Conservation (phyloP, 2,329 filamentous ascomycete species). For the Colletotrichum neosansevieriae region DNA sequence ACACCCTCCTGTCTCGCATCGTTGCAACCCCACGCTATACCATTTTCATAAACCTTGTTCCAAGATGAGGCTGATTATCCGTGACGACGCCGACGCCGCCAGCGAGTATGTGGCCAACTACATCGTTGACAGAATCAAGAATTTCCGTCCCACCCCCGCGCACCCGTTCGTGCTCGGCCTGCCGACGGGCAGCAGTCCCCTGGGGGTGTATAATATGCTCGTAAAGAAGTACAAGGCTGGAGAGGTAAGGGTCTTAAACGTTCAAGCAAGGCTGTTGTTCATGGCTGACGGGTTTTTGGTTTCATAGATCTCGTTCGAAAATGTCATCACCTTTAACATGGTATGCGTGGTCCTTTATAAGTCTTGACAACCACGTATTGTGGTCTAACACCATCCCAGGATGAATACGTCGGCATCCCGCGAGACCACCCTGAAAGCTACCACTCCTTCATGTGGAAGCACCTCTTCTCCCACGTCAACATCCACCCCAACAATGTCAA, state of each 20-base stretch:
- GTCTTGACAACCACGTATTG: neutral
- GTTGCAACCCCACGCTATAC: conserved; percentile 39
- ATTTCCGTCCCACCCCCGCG: conserved; percentile 77
- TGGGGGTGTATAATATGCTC: conserved; percentile 81
- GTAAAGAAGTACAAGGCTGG: conserved; percentile 78
- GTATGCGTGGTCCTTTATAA: conserved; percentile 58
- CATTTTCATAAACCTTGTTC: conserved; percentile 39
- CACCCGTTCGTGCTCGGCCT: conserved; percentile 86
- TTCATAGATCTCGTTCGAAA: conserved; percentile 80
- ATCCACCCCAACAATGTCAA: conserved; percentile 86
- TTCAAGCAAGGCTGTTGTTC: neutral
- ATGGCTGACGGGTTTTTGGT: conserved; percentile 14
- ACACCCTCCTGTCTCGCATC: neutral
- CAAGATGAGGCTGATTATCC: conserved; percentile 85
- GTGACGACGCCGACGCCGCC: conserved; percentile 75
- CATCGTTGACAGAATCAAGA: conserved; percentile 84
- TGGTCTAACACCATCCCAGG: conserved; percentile 57
- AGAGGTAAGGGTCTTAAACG: conserved; percentile 52
- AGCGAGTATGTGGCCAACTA: conserved; percentile 85
- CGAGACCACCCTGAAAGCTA: conserved; percentile 88
- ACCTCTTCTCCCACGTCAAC: conserved; percentile 90
- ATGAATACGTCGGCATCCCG: conserved; percentile 88
- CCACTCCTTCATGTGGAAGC: conserved; percentile 93
- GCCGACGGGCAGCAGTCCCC: conserved; percentile 85
- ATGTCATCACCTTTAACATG: conserved; percentile 96